A percentile compares a stretch with the other conserved stretches of the same genome.
phyloP scores from a whole-genome alignment of 2,329 filamentous ascomycete species.

The Lecanicillium sp. region DNA sequence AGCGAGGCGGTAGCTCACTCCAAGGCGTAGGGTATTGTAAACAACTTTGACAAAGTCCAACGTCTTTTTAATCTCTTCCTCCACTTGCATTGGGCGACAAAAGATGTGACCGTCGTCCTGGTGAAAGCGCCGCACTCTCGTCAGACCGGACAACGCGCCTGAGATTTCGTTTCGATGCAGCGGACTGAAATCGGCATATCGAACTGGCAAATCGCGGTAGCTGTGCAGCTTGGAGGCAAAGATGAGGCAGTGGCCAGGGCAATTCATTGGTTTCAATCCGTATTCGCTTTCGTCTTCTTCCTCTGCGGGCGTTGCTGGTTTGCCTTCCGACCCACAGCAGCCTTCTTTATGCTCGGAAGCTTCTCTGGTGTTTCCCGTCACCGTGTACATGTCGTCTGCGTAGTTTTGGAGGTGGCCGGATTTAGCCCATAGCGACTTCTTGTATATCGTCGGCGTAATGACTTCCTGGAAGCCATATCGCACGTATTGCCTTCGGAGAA shows the following conservation, averaged over 20 bases:
- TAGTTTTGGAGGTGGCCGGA: conserved; percentile 88
- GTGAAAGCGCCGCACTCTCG: conserved; percentile 77
- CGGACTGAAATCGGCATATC: conserved; percentile 80
- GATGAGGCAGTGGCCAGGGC: conserved; percentile 78
- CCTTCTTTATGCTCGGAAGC: not conserved
- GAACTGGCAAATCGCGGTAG: conserved; percentile 73
- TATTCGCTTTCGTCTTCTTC: conserved; percentile 64
- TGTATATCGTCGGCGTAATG: conserved; percentile 85
- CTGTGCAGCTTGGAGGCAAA: conserved; percentile 67
- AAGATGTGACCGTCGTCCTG: conserved; percentile 92
- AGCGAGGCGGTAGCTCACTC: conserved; percentile 60
- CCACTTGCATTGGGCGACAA: conserved; percentile 68
- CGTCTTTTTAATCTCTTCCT: conserved; percentile 64
- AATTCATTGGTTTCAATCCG: conserved; percentile 89
- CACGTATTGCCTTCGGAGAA: conserved; percentile 75
- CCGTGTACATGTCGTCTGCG: conserved; percentile 85
- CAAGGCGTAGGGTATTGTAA: conserved; percentile 62
- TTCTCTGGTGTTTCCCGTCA: conserved; percentile 43
- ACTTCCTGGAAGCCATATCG: conserved; percentile 84
- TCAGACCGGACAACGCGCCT: conserved; percentile 72
- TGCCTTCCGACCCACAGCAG: conserved; percentile 6
- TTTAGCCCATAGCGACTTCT: conserved; percentile 76
- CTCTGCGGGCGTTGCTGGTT: conserved; percentile 14
- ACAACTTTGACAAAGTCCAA: conserved; percentile 66
- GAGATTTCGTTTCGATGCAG: conserved; percentile 83